These are phyloP conservation scores for Zygnema cylindricum DNA, from an alignment of 139 green algal genomes.

Conservation along the genomic window DNA sequence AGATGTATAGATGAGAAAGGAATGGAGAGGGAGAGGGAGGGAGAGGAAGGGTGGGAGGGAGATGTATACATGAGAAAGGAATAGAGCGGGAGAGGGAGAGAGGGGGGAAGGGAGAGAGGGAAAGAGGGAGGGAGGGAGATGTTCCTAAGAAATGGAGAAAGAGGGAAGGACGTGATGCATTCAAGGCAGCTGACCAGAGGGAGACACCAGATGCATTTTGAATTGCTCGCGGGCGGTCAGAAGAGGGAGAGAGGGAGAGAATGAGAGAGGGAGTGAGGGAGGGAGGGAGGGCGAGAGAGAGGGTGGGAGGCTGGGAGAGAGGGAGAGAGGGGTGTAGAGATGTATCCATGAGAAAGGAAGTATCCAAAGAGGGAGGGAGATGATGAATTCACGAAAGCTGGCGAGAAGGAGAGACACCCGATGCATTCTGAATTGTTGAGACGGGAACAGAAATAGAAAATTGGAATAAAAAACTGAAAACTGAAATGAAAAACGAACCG, in stretches of 20 bases:
- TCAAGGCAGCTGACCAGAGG: background rate
- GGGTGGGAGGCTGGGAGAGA: background rate
- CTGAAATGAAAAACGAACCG: too few species aligned
- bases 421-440: too few species aligned
- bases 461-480: too few species aligned
- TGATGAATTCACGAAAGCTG: too few species aligned
- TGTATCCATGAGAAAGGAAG: background rate
- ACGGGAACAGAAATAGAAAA: background rate
- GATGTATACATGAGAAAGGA: background rate
- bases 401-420: too few species aligned
- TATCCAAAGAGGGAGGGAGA: background rate
- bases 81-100: background rate
- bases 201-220: too few species aligned
- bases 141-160: background rate
- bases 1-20: background rate
- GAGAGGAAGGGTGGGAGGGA: background rate
- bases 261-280: background rate
- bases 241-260: background rate
- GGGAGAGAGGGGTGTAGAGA: background rate
- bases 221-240: too few species aligned
- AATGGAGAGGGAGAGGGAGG: background rate
- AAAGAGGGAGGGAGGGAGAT: slow-evolving; percentile 29
- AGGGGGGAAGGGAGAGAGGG: background rate
- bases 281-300: background rate
- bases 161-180: background rate